Evolutionary conservation across 495 filamentous ascomycete species (phyloP), one percentile per base, ranked within the genome.

Genomic region (Hypoxylon trugodes): DNA sequence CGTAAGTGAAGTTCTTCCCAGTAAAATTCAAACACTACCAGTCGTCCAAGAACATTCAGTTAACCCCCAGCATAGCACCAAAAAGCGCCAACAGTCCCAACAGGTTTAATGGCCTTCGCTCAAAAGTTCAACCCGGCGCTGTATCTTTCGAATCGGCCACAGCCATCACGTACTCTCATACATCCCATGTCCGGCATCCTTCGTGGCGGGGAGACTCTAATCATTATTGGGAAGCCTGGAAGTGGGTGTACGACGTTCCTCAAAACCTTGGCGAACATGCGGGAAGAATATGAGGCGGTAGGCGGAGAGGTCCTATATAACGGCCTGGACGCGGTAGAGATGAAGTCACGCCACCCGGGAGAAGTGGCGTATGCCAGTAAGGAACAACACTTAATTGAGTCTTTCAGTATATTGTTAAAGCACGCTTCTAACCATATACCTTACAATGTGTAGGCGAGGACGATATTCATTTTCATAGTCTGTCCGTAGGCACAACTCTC

Each of bases 191-290:
- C 53, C 21, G 53, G 53, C 13, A n/a, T 30, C 4, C 41, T 57
- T 18, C 18, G 13, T 5, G 32, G 83, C 19, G 91, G 91, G 10
- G 91, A 95, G 76, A 92, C 91, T 87, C 77, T 95, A 35, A 79
- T 94, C 13, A 90, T 94, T 0, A 80, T 94, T 16, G 91, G 90
- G 13, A 85, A 87, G 18, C 91, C 91, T 10, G 91, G 88, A 59
- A 73, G 73, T 21, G 91, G 91, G 12, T 96, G 91, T 69, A 90
- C 91, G 0, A 90, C 90, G 0, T 90, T 94, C 50, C 77, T 96
- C n/a, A 93, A 91, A 66, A 77, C 87, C 9, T 84, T 96, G 32
- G 81, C 87, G 9, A 92, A 93, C 63, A 86, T 88, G 66, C 78
- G 89, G 4, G 79, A 78, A 57, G 90, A 90, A 42, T 93, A 89